phyloP scores from a whole-genome alignment of 345 rosid species.

The Luvunga scandens region DNA sequence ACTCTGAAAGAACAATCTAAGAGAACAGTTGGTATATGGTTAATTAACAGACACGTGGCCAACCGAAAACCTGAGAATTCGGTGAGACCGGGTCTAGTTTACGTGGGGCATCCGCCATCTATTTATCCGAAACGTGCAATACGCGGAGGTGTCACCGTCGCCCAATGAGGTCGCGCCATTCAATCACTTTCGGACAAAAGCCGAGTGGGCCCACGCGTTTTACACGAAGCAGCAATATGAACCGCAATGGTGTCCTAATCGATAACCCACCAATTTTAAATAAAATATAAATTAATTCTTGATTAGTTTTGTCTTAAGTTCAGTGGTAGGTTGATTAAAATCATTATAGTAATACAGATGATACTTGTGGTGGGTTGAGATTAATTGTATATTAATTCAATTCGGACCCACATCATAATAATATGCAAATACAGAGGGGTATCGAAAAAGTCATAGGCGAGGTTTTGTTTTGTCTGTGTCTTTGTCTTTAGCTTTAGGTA shows the following conservation, averaged over 20 bases:
- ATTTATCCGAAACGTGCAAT: conserved; percentile 3
- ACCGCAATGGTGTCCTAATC: not conserved
- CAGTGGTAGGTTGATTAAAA: not conserved
- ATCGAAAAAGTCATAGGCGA: conserved; percentile 12
- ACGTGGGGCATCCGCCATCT: conserved; percentile 34
- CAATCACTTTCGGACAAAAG: not conserved
- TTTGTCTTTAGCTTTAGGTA: conserved; percentile 13
- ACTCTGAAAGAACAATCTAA: not conserved
- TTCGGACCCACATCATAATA: not conserved
- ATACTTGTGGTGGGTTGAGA: not conserved
- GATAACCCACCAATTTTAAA: not conserved
- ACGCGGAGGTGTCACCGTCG: conserved; percentile 21
- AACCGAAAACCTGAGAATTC: not conserved
- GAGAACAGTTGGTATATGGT: conserved; percentile 29
- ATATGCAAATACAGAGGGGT: not conserved
- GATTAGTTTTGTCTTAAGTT: not conserved
- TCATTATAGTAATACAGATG: not conserved
- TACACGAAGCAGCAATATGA: conserved; percentile 15
- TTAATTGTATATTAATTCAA: not conserved
- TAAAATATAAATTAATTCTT: not conserved
- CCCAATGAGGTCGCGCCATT: conserved; percentile 23
- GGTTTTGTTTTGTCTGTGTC: conserved; percentile 18
- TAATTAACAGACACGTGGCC: conserved; percentile 19
- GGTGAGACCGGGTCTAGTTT: conserved; percentile 25
- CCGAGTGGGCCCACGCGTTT: conserved; percentile 23